Percentiles rank a stretch among this genome's conserved stretches.
These are phyloP conservation scores for Lycium ferocissimum DNA, from an alignment of 257 asterid species.

Conservation along the genomic window DNA sequence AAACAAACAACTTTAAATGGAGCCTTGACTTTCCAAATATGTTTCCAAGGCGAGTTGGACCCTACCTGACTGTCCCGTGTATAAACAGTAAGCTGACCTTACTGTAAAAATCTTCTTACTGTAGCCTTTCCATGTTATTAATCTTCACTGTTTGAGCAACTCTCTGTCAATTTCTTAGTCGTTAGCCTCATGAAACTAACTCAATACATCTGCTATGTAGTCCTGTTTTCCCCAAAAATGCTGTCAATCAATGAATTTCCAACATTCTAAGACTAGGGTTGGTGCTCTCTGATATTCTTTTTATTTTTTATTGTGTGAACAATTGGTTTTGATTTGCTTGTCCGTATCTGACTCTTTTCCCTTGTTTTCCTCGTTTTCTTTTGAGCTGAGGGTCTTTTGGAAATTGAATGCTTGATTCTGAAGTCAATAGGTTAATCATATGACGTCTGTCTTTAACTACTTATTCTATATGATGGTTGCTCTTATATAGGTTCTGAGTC, in stretches of 20 bases:
- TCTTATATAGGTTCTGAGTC: slow-evolving; percentile 70
- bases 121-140: not conserved
- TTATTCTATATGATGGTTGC: not conserved
- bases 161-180: not conserved
- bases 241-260: not conserved
- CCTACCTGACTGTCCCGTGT: not conserved
- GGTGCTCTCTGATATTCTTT: not conserved
- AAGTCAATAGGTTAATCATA: not conserved
- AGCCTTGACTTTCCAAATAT: not conserved
- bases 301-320: not conserved
- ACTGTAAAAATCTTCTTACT: not conserved
- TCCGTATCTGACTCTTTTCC: too few species aligned
- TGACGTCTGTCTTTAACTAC: not conserved
- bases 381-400: too few species aligned
- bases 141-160: not conserved
- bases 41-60: not conserved
- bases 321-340: too few species aligned
- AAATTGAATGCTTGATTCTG: not conserved
- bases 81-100: not conserved
- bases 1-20: not conserved
- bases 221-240: not conserved
- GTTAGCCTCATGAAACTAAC: not conserved
- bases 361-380: too few species aligned
- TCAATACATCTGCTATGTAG: not conserved
- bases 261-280: not conserved